Evolutionary conservation across 1,139 yeast species (phyloP), one percentile per base, ranked within the genome.

Genomic region (Geotrichum europaeum): DNA sequence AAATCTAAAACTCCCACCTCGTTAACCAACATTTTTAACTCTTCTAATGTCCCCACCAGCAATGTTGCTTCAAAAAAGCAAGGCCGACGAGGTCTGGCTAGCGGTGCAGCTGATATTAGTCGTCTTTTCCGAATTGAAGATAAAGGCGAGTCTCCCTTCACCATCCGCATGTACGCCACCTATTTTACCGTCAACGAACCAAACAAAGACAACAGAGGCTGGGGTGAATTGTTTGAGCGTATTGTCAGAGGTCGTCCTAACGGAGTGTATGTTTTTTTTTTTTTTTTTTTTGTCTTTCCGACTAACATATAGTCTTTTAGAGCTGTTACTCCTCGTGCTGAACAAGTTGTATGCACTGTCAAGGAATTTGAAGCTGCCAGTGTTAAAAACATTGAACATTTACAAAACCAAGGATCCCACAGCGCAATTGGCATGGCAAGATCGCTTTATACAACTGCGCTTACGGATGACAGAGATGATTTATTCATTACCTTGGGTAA

Each of bases 181-280:
- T 85, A 82, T 67, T 79, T 80, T 63, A 78, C 76, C 62, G 60
- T 68, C 53, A 64, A 68, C 60, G 67, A 66, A 56, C 65, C 67
- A 13, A 64, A 60, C 45, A 67, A 71, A 51, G 72, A 70, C 56
- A 87, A 87, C 72, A 81, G 84, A 64, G 97, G 97, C 57, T 90
- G 97, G 96, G 97, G 97, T 74, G 94, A 87, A 66, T 76, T 88
- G 58, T 83, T 87, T 36, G 91, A 89, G 68, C 79, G 96, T 69
- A 87, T 90, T 65, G 85, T 90, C 66, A 73, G 83, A 30, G 95
- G 96, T 36, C 83, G 94, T 1, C 83, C 82, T 63, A 82, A 81
- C 61, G 96, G 96, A 66, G 85, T 90, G 57, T 54, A 54, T 2
- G 57, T 54, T 36, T 47, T 34, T 22, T 22, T 22, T 22, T 15